Base-by-base conservation (phyloP, 2,329 filamentous ascomycete species). In the Ophidiomyces ophidiicola region DNA sequence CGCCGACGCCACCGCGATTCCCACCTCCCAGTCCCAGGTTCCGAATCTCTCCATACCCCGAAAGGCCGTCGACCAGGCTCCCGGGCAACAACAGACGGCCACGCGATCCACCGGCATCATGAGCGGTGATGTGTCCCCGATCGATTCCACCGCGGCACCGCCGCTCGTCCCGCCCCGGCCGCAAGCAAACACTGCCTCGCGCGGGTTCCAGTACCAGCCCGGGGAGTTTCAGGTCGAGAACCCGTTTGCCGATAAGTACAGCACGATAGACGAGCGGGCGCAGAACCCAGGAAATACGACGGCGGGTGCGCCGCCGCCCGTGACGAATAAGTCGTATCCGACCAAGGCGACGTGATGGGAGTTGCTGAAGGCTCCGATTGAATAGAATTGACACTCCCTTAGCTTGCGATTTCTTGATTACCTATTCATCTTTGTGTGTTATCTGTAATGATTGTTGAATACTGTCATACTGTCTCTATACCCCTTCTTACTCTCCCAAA, bases 191-290 rank as follows among this genome's bases (percentile, higher is more conserved):
- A 29, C 10, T 37, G 44, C 40, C 26, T 35, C 32, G 17, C 36
- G 28, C 4, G 29, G 20, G 7, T 32, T 25, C 20, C 36, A 39
- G 5, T 57, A 56, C 36, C 55, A 63, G 39, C 50, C 61, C 5
- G 54, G 56, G 31, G 58, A 62, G 26, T 62, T 57, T 42, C 56
- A 60, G 37, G 58, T 62, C 14, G 59, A 60, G 42, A 61, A 64
- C 41, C 61, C 61, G 5, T 64, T 63, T 33, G 60, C 59, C 4
- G 61, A 63, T 24, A 46, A 41, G 23, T 45, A 39, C 46, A 50
- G 50, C 26, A 48, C 45, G 31, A 39, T 50, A 1, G 24, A 37
- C 14, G 40, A 43, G 11, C 23, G 17, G 18, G 19, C 30, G 10
- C 28, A 20, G 2, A 28, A 33, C 14, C 5, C 21, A 6, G 25